Evolutionary conservation across 108 stramenopile species (phyloP), one percentile per base, ranked within the genome.

Genomic region (Skeletonema menzelii): DNA sequence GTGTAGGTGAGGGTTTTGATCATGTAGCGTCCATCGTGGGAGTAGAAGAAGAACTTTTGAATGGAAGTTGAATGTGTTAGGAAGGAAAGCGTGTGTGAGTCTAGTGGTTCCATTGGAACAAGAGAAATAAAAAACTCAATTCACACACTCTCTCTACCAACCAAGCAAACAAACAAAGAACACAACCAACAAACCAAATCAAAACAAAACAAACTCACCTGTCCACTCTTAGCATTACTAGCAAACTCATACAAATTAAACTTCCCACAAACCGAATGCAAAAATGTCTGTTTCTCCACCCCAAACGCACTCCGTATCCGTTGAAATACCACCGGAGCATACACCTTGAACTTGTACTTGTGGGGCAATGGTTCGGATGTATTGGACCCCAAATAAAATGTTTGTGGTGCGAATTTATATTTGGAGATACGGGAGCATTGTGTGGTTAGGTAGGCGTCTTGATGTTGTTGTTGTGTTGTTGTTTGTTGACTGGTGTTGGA

Each of bases 281-380:
- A 76, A 84, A 95, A 97, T 7, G 85, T 64, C 27, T 84, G 83
- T 61, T 85, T 83, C 63, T 87, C 87, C 15, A 91, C 78, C 1
- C 88, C 90, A 75, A 86, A 87, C 38, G 82, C 59, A 13, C 65
- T 67, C 8, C 92, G 72, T 46, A 94, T 88, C 15, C 80, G 64
- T 19, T 76, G 70, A 62, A 94, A 94, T 24, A 91, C 80, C 59
- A 82, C 17, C 0, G 87, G 90, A 5, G 88, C 87, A 66, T 94
- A 97, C 38, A 88, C 92, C 68, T 96, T 96, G 86, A 97, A 96
- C 64, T 95, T 92, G 71, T 95, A 97, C 65, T 88, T 91, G 55
- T 82, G 76, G 2, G 81, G 81, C 0, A 82, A 56, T 10, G 81
- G 79, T 15, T 66, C 65, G 2, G 76, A 77, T 0, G 68, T 68